These are phyloP conservation scores for Ilyonectria mors-panacis DNA, from an alignment of 2,329 filamentous ascomycete genomes.

Conservation along the genomic window DNA sequence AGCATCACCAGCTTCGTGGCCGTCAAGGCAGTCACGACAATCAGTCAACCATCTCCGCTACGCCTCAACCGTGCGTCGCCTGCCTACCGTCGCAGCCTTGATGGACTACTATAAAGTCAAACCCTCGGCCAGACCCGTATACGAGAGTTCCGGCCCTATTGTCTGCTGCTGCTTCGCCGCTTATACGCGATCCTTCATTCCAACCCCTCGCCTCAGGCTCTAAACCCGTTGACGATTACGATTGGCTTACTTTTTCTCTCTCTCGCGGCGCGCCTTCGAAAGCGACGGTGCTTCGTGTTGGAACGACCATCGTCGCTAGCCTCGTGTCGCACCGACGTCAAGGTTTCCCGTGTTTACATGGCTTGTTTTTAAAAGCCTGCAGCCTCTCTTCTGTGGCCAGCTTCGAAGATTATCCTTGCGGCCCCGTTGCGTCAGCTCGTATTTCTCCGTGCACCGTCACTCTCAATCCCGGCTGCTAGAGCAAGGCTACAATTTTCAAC, in stretches of 20 bases:
- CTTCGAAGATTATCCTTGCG: conserved; percentile 25
- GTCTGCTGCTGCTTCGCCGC: conserved; percentile 29
- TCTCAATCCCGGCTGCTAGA: conserved; percentile 8
- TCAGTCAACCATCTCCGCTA: not conserved
- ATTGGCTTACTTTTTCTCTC: conserved; percentile 34
- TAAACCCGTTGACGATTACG: conserved; percentile 16
- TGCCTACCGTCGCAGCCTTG: conserved; percentile 29
- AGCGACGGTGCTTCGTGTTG: conserved; percentile 21
- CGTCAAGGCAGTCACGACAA: not conserved
- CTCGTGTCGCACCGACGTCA: conserved; percentile 43
- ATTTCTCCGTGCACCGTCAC: conserved; percentile 38
- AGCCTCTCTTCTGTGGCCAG: conserved; percentile 28
- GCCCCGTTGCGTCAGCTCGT: conserved; percentile 47
- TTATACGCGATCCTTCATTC: conserved; percentile 36
- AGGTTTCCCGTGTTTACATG: conserved; percentile 36
- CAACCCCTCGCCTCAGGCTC: conserved; percentile 21
- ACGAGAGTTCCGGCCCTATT: conserved; percentile 33
- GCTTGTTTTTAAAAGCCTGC: conserved; percentile 26
- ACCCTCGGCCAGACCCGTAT: conserved; percentile 10
- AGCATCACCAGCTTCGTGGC: conserved; percentile 1
- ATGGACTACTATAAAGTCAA: conserved; percentile 31
- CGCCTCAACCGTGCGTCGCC: not conserved
- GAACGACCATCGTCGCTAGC: conserved; percentile 38
- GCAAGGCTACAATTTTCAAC: conserved; percentile 16
- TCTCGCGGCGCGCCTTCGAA: not conserved